These are phyloP conservation scores for Hypoxylon perforatum DNA, from an alignment of 495 filamentous ascomycete genomes.

Conservation along the genomic window DNA sequence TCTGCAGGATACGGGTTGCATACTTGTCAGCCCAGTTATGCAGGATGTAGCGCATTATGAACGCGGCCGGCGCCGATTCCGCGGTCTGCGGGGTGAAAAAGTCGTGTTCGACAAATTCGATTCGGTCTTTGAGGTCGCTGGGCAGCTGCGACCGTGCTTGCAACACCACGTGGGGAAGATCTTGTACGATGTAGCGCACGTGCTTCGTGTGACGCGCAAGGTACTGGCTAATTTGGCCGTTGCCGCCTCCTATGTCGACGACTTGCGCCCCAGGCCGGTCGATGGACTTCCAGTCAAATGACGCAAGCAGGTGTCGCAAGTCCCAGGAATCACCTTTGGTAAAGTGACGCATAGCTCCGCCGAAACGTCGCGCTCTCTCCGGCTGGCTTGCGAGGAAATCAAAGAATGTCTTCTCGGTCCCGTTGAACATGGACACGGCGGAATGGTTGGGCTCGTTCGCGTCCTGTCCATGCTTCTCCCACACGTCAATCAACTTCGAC, in stretches of 20 bases:
- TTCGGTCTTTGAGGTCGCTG: slow-evolving; percentile 5
- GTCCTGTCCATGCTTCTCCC: background rate
- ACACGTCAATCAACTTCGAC: background rate
- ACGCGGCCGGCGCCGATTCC: slow-evolving; percentile 55
- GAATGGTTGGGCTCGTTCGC: slow-evolving; percentile 1
- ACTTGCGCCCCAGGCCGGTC: slow-evolving; percentile 11
- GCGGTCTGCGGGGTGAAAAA: slow-evolving; percentile 60
- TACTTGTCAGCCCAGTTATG: slow-evolving; percentile 60
- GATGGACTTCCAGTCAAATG: slow-evolving; percentile 24
- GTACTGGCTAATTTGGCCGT: slow-evolving; percentile 10
- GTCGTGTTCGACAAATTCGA: slow-evolving; percentile 54
- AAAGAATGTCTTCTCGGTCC: slow-evolving; percentile 2
- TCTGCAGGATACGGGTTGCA: slow-evolving; percentile 51
- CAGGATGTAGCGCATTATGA: slow-evolving; percentile 60
- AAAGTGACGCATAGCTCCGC: slow-evolving; percentile 11
- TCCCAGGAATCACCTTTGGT: slow-evolving; percentile 1
- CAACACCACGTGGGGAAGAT: slow-evolving; percentile 42
- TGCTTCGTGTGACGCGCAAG: slow-evolving; percentile 1
- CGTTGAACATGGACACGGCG: slow-evolving; percentile 12
- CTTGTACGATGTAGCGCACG: slow-evolving; percentile 24
- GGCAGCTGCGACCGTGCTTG: slow-evolving; percentile 2
- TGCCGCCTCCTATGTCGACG: slow-evolving; percentile 45
- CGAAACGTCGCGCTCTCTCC: slow-evolving; percentile 6
- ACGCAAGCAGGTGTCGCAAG: slow-evolving; percentile 5
- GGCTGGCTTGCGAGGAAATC: slow-evolving; percentile 1